Conservation (phyloP, 2,329 filamentous ascomycete species). For the Aspergillus ochraceus region DNA sequence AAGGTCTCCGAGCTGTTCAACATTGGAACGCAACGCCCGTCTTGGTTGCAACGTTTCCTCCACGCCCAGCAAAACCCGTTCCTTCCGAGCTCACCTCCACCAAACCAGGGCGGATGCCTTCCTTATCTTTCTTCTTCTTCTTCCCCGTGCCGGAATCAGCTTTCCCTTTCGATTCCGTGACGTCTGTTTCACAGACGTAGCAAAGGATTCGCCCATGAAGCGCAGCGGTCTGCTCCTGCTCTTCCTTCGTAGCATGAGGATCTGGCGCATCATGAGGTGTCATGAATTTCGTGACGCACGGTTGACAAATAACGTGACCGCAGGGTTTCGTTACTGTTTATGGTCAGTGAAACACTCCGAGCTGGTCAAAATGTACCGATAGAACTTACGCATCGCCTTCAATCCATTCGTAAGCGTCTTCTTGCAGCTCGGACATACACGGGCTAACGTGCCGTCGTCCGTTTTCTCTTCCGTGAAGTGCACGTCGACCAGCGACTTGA, state of each 20-base stretch:
- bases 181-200: constrained; percentile 81
- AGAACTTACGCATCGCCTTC: constrained; percentile 63
- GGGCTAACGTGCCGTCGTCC: constrained; percentile 45
- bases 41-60: constrained; percentile 77
- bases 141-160: constrained; percentile 26
- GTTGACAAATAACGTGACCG: constrained; percentile 86
- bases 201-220: constrained; percentile 60
- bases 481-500: constrained; percentile 75
- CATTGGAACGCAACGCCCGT: constrained; percentile 80
- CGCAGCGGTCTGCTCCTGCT: constrained; percentile 35
- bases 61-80: constrained; percentile 89
- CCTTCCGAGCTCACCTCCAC: constrained; percentile 82
- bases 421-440: constrained; percentile 80
- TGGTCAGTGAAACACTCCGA: constrained; percentile 6
- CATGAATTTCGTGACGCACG: constrained; percentile 83
- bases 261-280: constrained; percentile 55
- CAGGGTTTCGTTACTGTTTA: constrained; percentile 72
- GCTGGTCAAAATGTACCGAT: background rate
- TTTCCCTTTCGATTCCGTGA: constrained; percentile 48
- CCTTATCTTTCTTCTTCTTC: constrained; percentile 47
- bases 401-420: constrained; percentile 80
- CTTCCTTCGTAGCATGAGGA: constrained; percentile 60
- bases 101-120: constrained; percentile 67
- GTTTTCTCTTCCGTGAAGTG: constrained; percentile 72
- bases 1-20: constrained; percentile 35